A percentile compares a stretch with the other conserved stretches of the same genome.
phyloP scores from a whole-genome alignment of 2,329 filamentous ascomycete species.

The Fusarium succisae region DNA sequence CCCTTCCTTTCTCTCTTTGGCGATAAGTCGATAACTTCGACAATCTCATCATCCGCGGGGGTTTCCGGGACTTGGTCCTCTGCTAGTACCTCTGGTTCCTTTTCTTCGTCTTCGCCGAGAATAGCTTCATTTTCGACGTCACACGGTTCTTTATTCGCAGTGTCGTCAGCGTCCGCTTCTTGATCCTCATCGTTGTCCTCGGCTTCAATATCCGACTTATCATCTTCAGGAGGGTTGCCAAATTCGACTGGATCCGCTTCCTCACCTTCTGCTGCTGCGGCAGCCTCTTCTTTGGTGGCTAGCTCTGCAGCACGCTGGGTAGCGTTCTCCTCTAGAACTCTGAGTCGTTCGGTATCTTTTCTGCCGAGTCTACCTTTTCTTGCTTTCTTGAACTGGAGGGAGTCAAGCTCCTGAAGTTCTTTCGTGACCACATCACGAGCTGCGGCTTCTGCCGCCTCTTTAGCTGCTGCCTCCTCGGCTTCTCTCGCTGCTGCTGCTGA shows the following conservation, averaged over 20 bases:
- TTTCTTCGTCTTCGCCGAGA: conserved; percentile 39
- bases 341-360: conserved; percentile 38
- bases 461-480: conserved; percentile 35
- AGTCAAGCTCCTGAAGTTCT: conserved; percentile 24
- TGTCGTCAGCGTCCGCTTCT: neutral
- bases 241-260: neutral
- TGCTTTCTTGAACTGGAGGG: conserved; percentile 34
- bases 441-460: conserved; percentile 27
- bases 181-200: neutral
- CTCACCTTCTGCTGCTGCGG: conserved; percentile 4
- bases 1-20: conserved; percentile 56
- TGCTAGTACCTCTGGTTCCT: conserved; percentile 44
- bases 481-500: neutral
- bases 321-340: conserved; percentile 32
- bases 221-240: neutral
- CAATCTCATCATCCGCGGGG: conserved; percentile 30
- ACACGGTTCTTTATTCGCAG: conserved; percentile 24
- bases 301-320: conserved; percentile 28
- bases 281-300: conserved; percentile 35
- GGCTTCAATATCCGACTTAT: neutral
- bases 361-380: conserved; percentile 37
- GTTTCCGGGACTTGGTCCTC: conserved; percentile 43
- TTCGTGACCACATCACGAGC: conserved; percentile 40
- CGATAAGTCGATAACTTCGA: conserved; percentile 62
- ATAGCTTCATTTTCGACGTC: conserved; percentile 28